Evolutionary conservation across 768 basidiomycete genomes (phyloP).

Genomic region (Naematelia aurantialba): DNA sequence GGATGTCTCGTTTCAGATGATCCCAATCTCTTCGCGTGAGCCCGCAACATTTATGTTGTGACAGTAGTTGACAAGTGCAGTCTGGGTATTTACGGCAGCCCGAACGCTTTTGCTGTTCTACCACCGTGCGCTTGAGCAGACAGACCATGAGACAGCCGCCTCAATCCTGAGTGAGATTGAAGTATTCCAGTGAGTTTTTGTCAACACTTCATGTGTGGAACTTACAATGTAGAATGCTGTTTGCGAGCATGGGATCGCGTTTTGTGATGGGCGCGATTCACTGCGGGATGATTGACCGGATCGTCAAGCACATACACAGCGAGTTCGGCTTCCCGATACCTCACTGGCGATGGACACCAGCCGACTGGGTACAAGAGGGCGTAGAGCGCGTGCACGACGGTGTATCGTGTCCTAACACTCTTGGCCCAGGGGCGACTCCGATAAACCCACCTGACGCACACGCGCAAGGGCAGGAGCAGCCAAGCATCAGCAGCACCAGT

Average conservation of each 20-base stretch:
- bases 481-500: not conserved
- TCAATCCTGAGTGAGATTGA: conserved; percentile 19
- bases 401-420: not conserved
- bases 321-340: not conserved
- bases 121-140: conserved; percentile 21
- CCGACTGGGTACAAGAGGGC: not conserved
- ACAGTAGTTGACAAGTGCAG: conserved; percentile 14
- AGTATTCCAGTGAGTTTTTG: conserved; percentile 26
- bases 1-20: conserved; percentile 27
- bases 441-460: not conserved
- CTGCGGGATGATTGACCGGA: conserved; percentile 8
- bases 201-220: not conserved
- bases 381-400: not conserved
- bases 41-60: not conserved
- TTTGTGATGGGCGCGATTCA: conserved; percentile 16
- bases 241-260: conserved; percentile 1
- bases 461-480: not conserved
- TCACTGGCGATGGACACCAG: not conserved
- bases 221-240: not conserved
- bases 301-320: conserved; percentile 4
- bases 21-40: conserved; percentile 29
- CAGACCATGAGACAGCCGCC: conserved; percentile 12
- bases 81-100: conserved; percentile 27
- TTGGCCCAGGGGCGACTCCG: not conserved
- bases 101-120: conserved; percentile 27